phyloP scores from a whole-genome alignment of 352 stramenopile species.

The Globisporangium nodosum region DNA sequence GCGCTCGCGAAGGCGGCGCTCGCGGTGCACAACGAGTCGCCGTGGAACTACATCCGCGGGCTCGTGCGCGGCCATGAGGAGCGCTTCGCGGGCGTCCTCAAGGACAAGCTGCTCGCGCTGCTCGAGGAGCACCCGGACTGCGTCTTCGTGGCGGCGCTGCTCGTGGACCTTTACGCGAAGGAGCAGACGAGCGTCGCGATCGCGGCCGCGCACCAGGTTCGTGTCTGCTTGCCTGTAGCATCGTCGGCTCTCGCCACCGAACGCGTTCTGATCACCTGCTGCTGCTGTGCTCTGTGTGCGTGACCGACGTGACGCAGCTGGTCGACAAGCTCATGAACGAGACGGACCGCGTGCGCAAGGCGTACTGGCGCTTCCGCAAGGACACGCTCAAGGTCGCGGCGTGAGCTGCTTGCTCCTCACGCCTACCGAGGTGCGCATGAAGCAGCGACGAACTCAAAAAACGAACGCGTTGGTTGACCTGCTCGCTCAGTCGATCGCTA shows the following conservation, averaged over 20 bases:
- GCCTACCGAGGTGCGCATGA: slow-evolving; percentile 2
- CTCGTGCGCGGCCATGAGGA: slow-evolving; percentile 48
- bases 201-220: slow-evolving; percentile 31
- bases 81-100: slow-evolving; percentile 32
- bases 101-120: slow-evolving; percentile 33
- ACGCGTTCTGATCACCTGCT: neutral
- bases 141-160: slow-evolving; percentile 60
- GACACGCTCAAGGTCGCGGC: slow-evolving; percentile 27
- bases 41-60: slow-evolving; percentile 89
- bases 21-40: slow-evolving; percentile 87
- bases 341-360: slow-evolving; percentile 60
- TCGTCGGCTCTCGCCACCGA: neutral
- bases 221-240: neutral
- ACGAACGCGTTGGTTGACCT: too few species aligned
- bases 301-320: slow-evolving; percentile 23
- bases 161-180: slow-evolving; percentile 68
- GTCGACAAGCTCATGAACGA: slow-evolving; percentile 66
- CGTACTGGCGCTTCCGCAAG: slow-evolving; percentile 75
- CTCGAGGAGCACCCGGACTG: slow-evolving; percentile 42
- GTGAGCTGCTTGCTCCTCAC: neutral
- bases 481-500: too few species aligned
- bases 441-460: neutral
- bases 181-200: slow-evolving; percentile 39
- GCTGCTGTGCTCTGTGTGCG: neutral
- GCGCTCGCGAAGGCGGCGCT: slow-evolving; percentile 56